A percentile compares a stretch with the other conserved stretches of the same genome.
Evolutionary conservation across 345 rosid species (phyloP).

Genomic region (Noccaea caerulescens): DNA sequence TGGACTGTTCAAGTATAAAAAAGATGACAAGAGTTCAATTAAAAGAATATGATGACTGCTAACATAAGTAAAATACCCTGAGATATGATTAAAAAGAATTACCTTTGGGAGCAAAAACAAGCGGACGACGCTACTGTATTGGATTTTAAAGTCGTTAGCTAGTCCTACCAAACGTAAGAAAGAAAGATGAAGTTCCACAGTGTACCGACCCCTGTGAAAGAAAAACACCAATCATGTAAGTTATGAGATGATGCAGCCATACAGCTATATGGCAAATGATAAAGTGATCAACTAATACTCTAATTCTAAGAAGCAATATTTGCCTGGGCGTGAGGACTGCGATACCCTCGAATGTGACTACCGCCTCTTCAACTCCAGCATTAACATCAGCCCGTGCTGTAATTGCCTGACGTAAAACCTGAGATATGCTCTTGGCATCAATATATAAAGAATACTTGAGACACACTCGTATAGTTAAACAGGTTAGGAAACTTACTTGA

Average conservation of each 20-base stretch:
- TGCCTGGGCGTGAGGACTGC: constrained; percentile 97
- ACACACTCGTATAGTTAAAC: neutral
- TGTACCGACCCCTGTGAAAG: constrained; percentile 88
- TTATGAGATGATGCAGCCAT: constrained; percentile 24
- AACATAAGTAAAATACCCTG: neutral
- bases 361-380: constrained; percentile 89
- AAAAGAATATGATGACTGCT: constrained; percentile 5
- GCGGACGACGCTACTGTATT: constrained; percentile 96
- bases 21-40: constrained; percentile 12
- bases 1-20: constrained; percentile 59
- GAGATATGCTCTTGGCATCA: constrained; percentile 20
- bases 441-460: neutral
- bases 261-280: neutral
- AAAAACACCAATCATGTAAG: constrained; percentile 4
- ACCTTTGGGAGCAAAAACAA: constrained; percentile 97
- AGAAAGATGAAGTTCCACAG: constrained; percentile 93
- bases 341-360: constrained; percentile 87
- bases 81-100: constrained; percentile 22
- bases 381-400: constrained; percentile 84
- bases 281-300: constrained; percentile 6
- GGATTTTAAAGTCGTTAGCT: constrained; percentile 99
- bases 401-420: constrained; percentile 84
- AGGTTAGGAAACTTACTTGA: constrained; percentile 52
- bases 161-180: constrained; percentile 93
- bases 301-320: constrained; percentile 3